These are phyloP conservation scores for Penicillium paradoxum DNA, from an alignment of 495 filamentous ascomycete species.

Conservation along the genomic window DNA sequence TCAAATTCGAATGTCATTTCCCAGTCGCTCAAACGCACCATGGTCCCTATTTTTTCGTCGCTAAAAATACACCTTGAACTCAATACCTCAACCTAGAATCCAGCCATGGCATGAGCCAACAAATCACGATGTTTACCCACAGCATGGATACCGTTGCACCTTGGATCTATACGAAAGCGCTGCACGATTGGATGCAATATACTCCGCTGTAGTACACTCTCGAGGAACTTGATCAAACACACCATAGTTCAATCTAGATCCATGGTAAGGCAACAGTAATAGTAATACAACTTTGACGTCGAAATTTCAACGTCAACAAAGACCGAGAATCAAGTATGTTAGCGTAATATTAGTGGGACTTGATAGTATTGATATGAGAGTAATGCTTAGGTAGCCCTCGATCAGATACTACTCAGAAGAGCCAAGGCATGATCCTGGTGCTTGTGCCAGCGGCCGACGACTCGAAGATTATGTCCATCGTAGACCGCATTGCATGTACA, in stretches of 20 bases:
- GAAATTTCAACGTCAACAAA: not conserved
- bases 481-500: too few species aligned
- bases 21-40: not conserved
- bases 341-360: too few species aligned
- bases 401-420: not conserved
- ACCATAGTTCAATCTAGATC: constrained; percentile 1
- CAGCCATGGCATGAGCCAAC: not conserved
- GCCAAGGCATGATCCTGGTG: not conserved
- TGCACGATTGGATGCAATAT: constrained; percentile 14
- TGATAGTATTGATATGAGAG: too few species aligned
- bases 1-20: too few species aligned
- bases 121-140: not conserved
- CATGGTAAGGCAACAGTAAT: not conserved
- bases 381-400: too few species aligned
- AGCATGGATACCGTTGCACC: not conserved
- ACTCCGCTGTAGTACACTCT: constrained; percentile 7
- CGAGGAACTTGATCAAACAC: not conserved
- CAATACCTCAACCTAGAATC: not conserved
- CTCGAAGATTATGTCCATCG: too few species aligned
- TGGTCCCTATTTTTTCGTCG: not conserved
- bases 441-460: too few species aligned
- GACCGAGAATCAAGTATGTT: not conserved
- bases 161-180: not conserved
- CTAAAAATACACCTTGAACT: not conserved
- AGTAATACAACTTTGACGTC: not conserved